Evolutionary conservation across 495 filamentous ascomycete species (phyloP).

Genomic region (Aspergillus conjunctus): DNA sequence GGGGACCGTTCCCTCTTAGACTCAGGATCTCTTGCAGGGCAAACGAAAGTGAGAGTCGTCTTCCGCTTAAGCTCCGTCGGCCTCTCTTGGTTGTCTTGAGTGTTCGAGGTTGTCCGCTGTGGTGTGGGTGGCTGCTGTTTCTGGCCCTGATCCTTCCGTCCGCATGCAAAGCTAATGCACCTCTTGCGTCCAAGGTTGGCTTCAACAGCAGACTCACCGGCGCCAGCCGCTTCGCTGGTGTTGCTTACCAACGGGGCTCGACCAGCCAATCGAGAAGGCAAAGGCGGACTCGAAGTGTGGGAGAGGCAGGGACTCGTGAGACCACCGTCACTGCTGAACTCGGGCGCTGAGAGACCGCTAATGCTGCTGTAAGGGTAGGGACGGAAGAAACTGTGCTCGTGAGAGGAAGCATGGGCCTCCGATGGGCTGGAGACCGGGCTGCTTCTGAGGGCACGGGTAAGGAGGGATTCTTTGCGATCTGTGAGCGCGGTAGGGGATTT

Average conservation of each 20-base stretch:
- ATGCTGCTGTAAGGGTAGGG: slow-evolving; percentile 76
- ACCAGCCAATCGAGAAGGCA: slow-evolving; percentile 47
- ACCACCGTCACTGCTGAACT: slow-evolving; percentile 89
- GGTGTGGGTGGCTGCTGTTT: slow-evolving; percentile 27
- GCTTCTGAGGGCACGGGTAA: slow-evolving; percentile 75
- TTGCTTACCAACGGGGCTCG: slow-evolving; percentile 29
- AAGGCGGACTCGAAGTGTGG: slow-evolving; percentile 83
- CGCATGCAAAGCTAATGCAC: slow-evolving; percentile 92
- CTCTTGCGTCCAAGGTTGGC: slow-evolving; percentile 70
- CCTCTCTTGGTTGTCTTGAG: slow-evolving; percentile 19
- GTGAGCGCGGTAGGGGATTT: slow-evolving; percentile 41
- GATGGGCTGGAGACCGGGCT: slow-evolving; percentile 56
- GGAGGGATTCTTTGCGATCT: slow-evolving; percentile 69
- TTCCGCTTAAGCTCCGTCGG: slow-evolving; percentile 50
- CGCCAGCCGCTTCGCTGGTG: slow-evolving; percentile 34
- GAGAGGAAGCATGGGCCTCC: slow-evolving; percentile 39
- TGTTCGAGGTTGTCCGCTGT: slow-evolving; percentile 20
- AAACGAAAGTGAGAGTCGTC: slow-evolving; percentile 63
- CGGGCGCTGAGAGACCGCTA: slow-evolving; percentile 78
- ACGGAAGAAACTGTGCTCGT: slow-evolving; percentile 48
- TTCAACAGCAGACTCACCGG: slow-evolving; percentile 52
- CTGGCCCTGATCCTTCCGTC: slow-evolving; percentile 39
- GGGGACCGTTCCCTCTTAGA: slow-evolving; percentile 36
- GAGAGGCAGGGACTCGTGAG: slow-evolving; percentile 88
- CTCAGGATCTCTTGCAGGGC: slow-evolving; percentile 50